These are phyloP conservation scores for Adansonia grandidieri DNA, from an alignment of 441 rosid species.

Conservation along the genomic window DNA sequence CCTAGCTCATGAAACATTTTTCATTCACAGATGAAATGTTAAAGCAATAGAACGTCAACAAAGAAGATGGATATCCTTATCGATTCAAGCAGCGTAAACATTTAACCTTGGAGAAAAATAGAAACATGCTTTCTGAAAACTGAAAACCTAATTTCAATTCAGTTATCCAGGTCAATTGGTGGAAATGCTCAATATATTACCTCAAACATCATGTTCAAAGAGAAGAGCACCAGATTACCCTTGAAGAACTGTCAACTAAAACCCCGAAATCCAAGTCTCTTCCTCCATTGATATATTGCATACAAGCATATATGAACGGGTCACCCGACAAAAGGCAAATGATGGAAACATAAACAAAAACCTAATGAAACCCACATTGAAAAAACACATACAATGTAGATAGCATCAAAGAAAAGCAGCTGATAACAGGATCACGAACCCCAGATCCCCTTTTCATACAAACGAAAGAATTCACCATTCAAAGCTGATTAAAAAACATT, in stretches of 20 bases:
- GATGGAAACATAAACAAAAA: conserved; percentile 5
- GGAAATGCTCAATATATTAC: conserved; percentile 15
- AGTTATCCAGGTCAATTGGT: neutral
- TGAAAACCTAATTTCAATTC: conserved; percentile 20
- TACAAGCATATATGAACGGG: conserved; percentile 12
- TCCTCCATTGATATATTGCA: neutral
- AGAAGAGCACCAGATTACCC: conserved; percentile 14
- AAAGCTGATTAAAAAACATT: conserved; percentile 25
- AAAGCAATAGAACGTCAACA: neutral
- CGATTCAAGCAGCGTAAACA: conserved; percentile 7
- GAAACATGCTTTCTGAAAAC: conserved; percentile 5
- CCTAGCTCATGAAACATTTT: neutral
- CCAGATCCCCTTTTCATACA: conserved; percentile 31
- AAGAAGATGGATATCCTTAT: neutral
- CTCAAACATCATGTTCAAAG: neutral
- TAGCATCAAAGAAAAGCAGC: conserved; percentile 25
- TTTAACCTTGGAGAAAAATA: neutral
- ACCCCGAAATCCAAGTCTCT: conserved; percentile 18
- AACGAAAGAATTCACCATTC: conserved; percentile 26
- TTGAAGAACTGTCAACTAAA: conserved; percentile 25
- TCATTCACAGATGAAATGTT: neutral
- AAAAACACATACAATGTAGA: conserved; percentile 9
- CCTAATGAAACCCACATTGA: neutral
- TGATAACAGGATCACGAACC: conserved; percentile 38
- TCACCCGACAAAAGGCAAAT: conserved; percentile 30